Evolutionary conservation across 257 asterid genomes (phyloP), one percentile per base, ranked within the genome.

Genomic region (Capsicum chinense): DNA sequence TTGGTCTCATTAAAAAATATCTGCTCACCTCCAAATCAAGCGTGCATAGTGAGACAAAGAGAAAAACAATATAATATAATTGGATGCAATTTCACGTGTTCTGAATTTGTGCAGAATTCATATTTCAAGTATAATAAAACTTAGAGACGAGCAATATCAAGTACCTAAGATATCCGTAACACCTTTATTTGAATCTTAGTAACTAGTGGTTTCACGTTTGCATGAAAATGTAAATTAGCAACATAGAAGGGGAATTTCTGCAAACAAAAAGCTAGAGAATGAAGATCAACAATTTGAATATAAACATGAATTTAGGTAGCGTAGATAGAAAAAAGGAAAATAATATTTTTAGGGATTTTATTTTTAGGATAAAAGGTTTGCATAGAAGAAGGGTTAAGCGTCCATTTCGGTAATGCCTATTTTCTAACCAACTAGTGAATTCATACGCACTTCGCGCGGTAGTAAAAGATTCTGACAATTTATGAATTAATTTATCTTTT

Each of bases 51-150:
- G 26, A 68, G 76, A 37, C 12, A 37, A 6, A 37, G 50, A 37
- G 52, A 68, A 68, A 68, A 68, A 68, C 52, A 68, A 37, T 12
- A 68, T 68, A 37, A 68, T 68, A 68, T 68, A 5, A 68, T 68
- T 37, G 52, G 52, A 39, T 68, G 44, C 44, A 39, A 39, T 39
- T 39, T 39, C 44, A 39, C 44, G 5, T 39, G 44, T 39, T 39
- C 44, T 39, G 44, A 39, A 39, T 39, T 39, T 54, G 2, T 56
- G n/a, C 42, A 76, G 54, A 52, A 50, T 76, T 52, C 48, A 26
- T 52, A 76, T 50, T 14, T 8, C 62, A 50, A 71, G n/a, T 71
- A 42, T 5, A 33, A 26, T 33, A 66, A 11, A 66, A 33, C 33
- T 56, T 56, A 14, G 47, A 26, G 47, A 16, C 68, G 42, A 63